Evolutionary conservation across 495 filamentous ascomycete species (phyloP).

Genomic region (Halenospora varia): DNA sequence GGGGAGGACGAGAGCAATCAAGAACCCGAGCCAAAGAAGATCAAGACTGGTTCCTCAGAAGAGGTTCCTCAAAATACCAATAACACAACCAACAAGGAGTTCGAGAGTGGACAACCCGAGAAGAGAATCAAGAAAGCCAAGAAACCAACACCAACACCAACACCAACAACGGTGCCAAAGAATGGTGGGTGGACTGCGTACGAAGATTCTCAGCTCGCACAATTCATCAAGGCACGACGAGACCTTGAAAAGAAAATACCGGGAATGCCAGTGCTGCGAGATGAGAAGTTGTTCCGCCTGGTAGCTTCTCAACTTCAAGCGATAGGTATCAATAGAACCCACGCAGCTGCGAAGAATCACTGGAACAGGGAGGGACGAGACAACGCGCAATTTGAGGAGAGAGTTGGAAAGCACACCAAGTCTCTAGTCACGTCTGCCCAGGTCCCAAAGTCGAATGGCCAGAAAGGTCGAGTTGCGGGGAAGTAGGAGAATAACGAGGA

Average conservation of each 20-base stretch:
- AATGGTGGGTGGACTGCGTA: neutral
- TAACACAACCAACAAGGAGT: too few relatives aligned
- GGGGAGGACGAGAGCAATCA: too few relatives aligned
- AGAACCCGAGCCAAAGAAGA: too few relatives aligned
- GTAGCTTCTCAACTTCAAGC: neutral
- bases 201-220: neutral
- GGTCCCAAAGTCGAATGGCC: too few relatives aligned
- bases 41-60: too few relatives aligned
- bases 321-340: neutral
- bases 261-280: neutral
- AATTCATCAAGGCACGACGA: neutral
- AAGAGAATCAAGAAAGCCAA: neutral
- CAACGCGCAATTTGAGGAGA: neutral
- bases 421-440: neutral
- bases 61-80: too few relatives aligned
- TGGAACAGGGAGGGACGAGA: conserved; percentile 10
- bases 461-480: neutral
- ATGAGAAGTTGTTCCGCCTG: neutral
- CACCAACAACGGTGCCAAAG: too few relatives aligned
- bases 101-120: too few relatives aligned
- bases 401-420: neutral
- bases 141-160: too few relatives aligned
- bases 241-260: neutral
- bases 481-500: neutral
- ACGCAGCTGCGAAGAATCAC: conserved; percentile 7